phyloP scores from a whole-genome alignment of 371 early-diverging fungal genomes.

The Actinomortierella wolfii region DNA sequence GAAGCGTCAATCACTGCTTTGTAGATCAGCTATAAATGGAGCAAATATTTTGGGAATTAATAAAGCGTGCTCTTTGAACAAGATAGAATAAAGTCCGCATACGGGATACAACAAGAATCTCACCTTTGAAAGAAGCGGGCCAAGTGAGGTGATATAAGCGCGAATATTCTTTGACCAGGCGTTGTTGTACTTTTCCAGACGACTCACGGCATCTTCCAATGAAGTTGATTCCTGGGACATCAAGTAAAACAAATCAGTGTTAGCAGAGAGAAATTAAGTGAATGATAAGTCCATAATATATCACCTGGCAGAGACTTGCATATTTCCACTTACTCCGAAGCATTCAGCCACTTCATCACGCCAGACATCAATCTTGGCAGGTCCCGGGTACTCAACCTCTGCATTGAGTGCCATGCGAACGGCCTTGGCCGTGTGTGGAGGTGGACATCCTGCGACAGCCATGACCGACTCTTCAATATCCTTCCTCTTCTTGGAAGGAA shows the following conservation, averaged over 20 bases:
- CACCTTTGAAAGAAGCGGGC: constrained; percentile 27
- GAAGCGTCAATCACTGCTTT: constrained; percentile 12
- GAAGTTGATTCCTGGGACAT: constrained; percentile 19
- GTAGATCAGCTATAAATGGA: constrained; percentile 20
- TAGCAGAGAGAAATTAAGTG: not conserved
- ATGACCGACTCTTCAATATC: constrained; percentile 45
- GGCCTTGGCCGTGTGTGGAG: constrained; percentile 50
- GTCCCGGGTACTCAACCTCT: constrained; percentile 59
- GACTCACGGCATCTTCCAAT: constrained; percentile 14
- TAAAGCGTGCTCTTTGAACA: not conserved
- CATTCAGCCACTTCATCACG: constrained; percentile 50
- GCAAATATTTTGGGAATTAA: not conserved
- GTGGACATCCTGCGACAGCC: constrained; percentile 52
- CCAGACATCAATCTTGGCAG: constrained; percentile 61
- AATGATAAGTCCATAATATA: no score
- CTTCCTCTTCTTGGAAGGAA: constrained; percentile 52
- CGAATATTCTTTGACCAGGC: constrained; percentile 39
- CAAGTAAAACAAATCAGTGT: not conserved
- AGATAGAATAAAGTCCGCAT: not conserved
- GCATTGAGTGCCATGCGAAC: constrained; percentile 52
- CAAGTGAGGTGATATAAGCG: constrained; percentile 17
- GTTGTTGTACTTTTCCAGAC: constrained; percentile 34
- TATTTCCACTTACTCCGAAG: constrained; percentile 53
- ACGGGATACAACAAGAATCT: not conserved
- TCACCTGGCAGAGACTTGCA: no score